Evolutionary conservation across 306 rosid genomes (phyloP), one percentile per base, ranked within the genome.

Genomic region (Inga laurina): DNA sequence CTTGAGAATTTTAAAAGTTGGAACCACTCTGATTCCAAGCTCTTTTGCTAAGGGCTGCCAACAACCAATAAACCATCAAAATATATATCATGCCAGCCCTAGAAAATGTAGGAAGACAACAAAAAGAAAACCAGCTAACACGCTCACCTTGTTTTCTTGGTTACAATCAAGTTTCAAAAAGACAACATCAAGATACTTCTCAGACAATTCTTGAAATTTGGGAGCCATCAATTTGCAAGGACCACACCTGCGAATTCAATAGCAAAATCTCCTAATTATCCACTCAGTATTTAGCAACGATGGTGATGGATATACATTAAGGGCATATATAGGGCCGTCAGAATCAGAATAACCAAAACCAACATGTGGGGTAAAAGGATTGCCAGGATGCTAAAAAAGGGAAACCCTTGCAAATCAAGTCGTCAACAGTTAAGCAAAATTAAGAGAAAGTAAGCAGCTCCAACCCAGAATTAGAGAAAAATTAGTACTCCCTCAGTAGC

Each of bases 181-280:
- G 37, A 96, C 91, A 57, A 92, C 99, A 83, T 96, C 99, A 35
- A 85, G 85, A 77, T 94, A 91, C 91, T 92, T 90, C 86, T 92
- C 79, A 9, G 99, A 89, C 80, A 96, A 80, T 66, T 91, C 92
- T 88, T 87, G 84, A 76, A 32, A 96, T 81, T 88, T 94, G 39
- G 99, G 99, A 75, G 98, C 99, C 10, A 96, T 96, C 82, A 96
- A 96, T 86, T 94, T 96, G 95, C 99, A 96, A 73, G 98, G 99
- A 52, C 99, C 99, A 66, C 99, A 96, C 99, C 99, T 96, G 87
- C 84, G 75, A 84, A 61, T 44, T 45, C 39, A 82, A 54, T 75
- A 68, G 61, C 30, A 78, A 13, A 68, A 76, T 67, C 57, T 81
- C 82, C 54, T 56, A 82, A 85, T 72, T 76, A 18, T 81, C 19